These are phyloP conservation scores for Macrocystidia cucumis DNA, from an alignment of 1,284 basidiomycete species.

Conservation along the genomic window DNA sequence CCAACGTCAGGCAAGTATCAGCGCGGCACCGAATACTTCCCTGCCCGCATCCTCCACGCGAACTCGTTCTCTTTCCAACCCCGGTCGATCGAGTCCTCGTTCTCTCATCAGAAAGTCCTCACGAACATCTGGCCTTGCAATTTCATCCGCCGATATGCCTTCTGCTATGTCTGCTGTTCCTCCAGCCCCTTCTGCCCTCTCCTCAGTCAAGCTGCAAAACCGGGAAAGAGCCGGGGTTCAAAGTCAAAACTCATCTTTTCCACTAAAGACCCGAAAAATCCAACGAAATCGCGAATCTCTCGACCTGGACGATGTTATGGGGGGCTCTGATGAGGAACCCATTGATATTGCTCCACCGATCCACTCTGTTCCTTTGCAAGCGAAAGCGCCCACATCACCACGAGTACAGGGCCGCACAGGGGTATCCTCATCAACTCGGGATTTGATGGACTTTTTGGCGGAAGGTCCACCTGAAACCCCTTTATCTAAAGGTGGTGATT, in stretches of 20 bases:
- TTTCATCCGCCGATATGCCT: slow-evolving; percentile 14
- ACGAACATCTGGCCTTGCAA: slow-evolving; percentile 15
- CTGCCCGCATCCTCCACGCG: slow-evolving; percentile 18
- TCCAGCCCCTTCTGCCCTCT: slow-evolving; percentile 8
- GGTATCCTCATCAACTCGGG: slow-evolving; percentile 12
- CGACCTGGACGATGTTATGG: slow-evolving; percentile 69
- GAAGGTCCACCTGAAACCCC: slow-evolving; percentile 25
- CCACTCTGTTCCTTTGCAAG: slow-evolving; percentile 19
- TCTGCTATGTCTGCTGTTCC: slow-evolving; percentile 11
- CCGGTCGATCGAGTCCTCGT: slow-evolving; percentile 19
- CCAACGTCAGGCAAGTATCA: slow-evolving; percentile 25
- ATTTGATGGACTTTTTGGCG: slow-evolving; percentile 18
- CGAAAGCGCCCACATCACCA: slow-evolving; percentile 14
- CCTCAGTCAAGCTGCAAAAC: too few relatives aligned
- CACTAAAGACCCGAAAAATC: slow-evolving; percentile 39
- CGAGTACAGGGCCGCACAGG: slow-evolving; percentile 10
- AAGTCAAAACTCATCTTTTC: slow-evolving; percentile 21
- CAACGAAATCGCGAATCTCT: slow-evolving; percentile 58
- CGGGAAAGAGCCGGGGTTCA: slow-evolving; percentile 12
- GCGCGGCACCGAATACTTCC: slow-evolving; percentile 18
- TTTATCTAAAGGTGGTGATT: slow-evolving; percentile 5
- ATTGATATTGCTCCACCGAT: slow-evolving; percentile 14
- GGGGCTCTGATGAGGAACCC: slow-evolving; percentile 53
- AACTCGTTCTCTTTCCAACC: slow-evolving; percentile 31
- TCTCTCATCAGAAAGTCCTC: slow-evolving; percentile 17